Percentiles rank a stretch among this genome's conserved stretches.
Evolutionary conservation across 2,329 filamentous ascomycete genomes (phyloP).

Genomic region (Penicillium capsulatum): DNA sequence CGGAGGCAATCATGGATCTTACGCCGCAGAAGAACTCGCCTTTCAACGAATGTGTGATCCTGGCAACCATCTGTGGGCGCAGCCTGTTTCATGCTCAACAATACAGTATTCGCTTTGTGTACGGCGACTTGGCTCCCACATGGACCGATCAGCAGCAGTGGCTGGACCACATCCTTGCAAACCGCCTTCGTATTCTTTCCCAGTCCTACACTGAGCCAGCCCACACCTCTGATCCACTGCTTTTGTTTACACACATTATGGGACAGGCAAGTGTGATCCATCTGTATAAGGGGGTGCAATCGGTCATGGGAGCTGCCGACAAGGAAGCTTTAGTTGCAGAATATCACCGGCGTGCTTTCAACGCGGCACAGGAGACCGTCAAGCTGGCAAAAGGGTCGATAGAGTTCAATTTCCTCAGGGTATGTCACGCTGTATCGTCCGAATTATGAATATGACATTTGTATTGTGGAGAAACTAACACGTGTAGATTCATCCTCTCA

Average conservation of each 20-base stretch:
- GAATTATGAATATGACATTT: too few relatives aligned
- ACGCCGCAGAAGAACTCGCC: conserved; percentile 16
- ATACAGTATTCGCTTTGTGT: conserved; percentile 12
- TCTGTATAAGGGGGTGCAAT: conserved; percentile 12
- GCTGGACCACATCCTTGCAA: conserved; percentile 15
- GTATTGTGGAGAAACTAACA: too few relatives aligned
- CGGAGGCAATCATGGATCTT: conserved; percentile 24
- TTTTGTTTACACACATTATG: conserved; percentile 19
- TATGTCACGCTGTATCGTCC: too few relatives aligned
- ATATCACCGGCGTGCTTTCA: conserved; percentile 8
- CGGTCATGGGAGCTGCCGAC: not conserved
- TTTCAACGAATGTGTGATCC: conserved; percentile 31
- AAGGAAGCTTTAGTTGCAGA: not conserved
- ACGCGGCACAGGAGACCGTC: conserved; percentile 12
- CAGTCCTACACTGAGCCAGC: conserved; percentile 13
- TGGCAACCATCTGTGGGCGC: conserved; percentile 27
- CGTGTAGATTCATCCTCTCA: conserved; percentile 22
- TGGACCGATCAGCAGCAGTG: conserved; percentile 16
- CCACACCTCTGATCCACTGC: conserved; percentile 11
- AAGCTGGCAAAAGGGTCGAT: conserved; percentile 4
- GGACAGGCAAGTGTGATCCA: conserved; percentile 16
- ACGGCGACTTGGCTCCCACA: conserved; percentile 12
- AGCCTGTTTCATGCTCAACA: conserved; percentile 17
- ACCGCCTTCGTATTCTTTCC: conserved; percentile 14
- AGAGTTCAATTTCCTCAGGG: conserved; percentile 12